Base-by-base conservation (phyloP, 805 yeast genomes). In the Pichia nanzhaoensis region DNA sequence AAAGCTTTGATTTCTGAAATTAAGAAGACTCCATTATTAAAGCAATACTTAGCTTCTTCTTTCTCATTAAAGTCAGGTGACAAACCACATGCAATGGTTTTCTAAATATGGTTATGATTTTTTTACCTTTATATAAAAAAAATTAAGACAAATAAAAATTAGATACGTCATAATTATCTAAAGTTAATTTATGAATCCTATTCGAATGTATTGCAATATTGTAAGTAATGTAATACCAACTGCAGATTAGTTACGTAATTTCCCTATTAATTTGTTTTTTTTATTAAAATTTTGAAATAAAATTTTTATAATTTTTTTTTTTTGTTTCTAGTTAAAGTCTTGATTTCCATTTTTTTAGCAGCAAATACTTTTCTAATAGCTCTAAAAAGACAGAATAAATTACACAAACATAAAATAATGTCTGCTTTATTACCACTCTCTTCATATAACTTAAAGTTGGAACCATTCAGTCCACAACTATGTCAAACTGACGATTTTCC, bases 21-120 rank as follows among this genome's bases (percentile, higher is more conserved):
- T 79, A 89, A 90, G 84, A 86, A 89, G 80, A 89, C 96, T 65
- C 95, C 97, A 71, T 80, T 88, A 70, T 84, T 91, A 73, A 87
- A 88, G 75, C 95, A 90, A 77, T 91, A 91, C 85, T 82, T 91
- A 70, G 84, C 96, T 61, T 71, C 96, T 63, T 77, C 95, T 59
- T 91, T 91, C 90, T 84, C 96, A 62, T 83, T 93, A 75, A 90
- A 88, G 85, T 81, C 78, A 75, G 98, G 98, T 74, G 99, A 91
- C 81, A 88, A 77, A 74, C 99, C 98, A 67, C 98, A 91, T 75
- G 82, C 85, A 71, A 86, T 93, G 84, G 88, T 86, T 80, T 91
- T 93, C 75, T 91, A 89, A 84, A 62, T 42, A 47, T 37, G 42
- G 44, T 35, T 34, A 22, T 38, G 37, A 38, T 27, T 46, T 42